Percentiles rank a stretch among this genome's conserved stretches.
These are phyloP conservation scores for Colletotrichum truncatum DNA, from an alignment of 2,329 filamentous ascomycete species.

Conservation along the genomic window DNA sequence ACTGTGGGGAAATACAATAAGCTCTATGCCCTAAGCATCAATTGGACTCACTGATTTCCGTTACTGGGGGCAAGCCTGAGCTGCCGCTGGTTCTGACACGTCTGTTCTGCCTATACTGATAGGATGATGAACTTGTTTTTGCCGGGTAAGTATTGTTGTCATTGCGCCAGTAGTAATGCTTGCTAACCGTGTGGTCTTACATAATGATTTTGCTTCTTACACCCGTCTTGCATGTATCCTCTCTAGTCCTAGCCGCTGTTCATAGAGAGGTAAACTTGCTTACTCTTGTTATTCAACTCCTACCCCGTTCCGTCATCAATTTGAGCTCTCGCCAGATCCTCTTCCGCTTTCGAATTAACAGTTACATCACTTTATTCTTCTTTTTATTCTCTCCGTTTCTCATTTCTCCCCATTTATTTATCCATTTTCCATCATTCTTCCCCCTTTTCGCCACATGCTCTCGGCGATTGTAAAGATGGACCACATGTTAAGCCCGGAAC, in stretches of 20 bases:
- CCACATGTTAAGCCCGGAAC: not conserved
- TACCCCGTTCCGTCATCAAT: not conserved
- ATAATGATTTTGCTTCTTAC: not conserved
- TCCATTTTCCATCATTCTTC: not conserved
- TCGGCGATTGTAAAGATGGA: not conserved
- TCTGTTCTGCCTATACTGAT: not conserved
- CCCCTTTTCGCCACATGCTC: not conserved
- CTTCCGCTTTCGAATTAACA: not conserved
- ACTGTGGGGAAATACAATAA: not conserved
- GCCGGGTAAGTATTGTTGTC: not conserved
- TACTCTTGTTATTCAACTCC: not conserved
- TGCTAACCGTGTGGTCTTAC: not conserved
- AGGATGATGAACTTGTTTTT: not conserved
- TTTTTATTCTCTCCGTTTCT: not conserved
- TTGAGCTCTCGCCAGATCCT: not conserved
- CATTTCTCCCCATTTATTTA: not conserved
- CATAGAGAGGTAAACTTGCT: not conserved
- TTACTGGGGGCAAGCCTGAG: too few relatives aligned
- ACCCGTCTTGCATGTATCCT: not conserved
- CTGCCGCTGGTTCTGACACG: too few relatives aligned
- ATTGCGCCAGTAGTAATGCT: not conserved
- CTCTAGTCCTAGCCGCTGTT: not conserved
- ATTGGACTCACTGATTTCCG: too few relatives aligned
- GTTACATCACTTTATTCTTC: not conserved
- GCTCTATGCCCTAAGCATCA: too few relatives aligned